Base-by-base conservation (phyloP, 176 grass and related monocot species). In the Lolium perenne region DNA sequence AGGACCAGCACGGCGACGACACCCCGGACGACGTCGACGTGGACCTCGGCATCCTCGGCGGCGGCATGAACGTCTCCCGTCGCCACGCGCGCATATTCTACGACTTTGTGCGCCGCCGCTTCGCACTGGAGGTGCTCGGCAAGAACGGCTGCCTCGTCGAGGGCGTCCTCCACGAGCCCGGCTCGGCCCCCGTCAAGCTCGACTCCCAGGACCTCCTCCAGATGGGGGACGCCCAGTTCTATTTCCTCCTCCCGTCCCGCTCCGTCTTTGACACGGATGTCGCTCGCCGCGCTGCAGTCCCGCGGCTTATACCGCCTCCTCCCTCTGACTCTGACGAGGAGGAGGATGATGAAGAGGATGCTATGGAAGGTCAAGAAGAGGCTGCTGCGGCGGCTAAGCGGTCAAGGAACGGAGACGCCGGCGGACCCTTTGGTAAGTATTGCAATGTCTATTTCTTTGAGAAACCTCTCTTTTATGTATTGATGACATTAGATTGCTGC, bases 161-260 rank as follows among this genome's bases (percentile, higher is more conserved):
- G 87, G 92, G 92, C 69, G 89, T 95, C 26, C 86, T 95, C 54
- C 86, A 97, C 75, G 65, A 88, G 23, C 91, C 91, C 61, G 89
- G 87, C 6, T 71, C 69, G 9, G 45, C 87, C 17, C 91, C 77
- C 69, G 80, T 97, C 82, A 97, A 97, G 80, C 92, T 97, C 51
- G 91, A 97, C 61, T 97, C 95, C 26, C 90, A 97, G 88, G 95
- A 97, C 84, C 91, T 97, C 59, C 91, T 97, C 25, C 92, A 97
- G 91, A 97, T 93, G 76, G 95, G 95, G 4, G 92, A 97, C 51
- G 77, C 88, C 22, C 89, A 91, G 84, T 97, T 97, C 85, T 97
- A 97, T 83, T 97, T 97, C 83, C 95, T 97, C 50, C 91, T 97
- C 72, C 95, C 95, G 14, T 84, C 87, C 40, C 88, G 92, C 45